Evolutionary conservation across 208 protist genomes (phyloP).

Genomic region (Willaertia magna): DNA sequence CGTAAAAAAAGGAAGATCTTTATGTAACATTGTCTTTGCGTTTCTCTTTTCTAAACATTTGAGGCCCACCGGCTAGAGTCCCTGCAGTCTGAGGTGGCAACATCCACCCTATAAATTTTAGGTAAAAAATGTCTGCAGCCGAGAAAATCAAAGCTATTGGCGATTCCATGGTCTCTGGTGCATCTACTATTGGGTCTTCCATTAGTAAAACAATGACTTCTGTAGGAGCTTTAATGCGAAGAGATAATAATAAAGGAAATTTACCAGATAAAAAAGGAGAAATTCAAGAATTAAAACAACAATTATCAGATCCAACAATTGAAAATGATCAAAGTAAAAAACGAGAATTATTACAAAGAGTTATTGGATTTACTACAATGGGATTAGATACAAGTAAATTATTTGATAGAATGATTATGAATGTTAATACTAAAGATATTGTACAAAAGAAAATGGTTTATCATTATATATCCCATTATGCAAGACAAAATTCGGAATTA

Average conservation of each 20-base stretch:
- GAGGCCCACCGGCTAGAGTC: too few relatives aligned
- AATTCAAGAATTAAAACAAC: slow-evolving; percentile 39
- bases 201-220: neutral
- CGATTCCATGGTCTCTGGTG: neutral
- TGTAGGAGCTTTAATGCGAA: neutral
- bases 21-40: too few relatives aligned
- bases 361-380: slow-evolving; percentile 85
- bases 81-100: too few relatives aligned
- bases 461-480: slow-evolving; percentile 80
- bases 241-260: neutral
- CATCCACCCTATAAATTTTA: neutral
- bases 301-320: slow-evolving; percentile 25
- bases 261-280: slow-evolving; percentile 42
- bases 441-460: slow-evolving; percentile 94
- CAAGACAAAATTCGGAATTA: slow-evolving; percentile 66
- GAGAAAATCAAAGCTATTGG: neutral
- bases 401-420: slow-evolving; percentile 73
- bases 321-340: slow-evolving; percentile 39
- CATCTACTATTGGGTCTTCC: neutral
- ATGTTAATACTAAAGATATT: slow-evolving; percentile 64
- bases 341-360: slow-evolving; percentile 59
- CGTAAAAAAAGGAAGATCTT: too few relatives aligned
- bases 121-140: neutral
- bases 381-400: slow-evolving; percentile 81
- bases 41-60: too few relatives aligned